Conservation (phyloP, 495 filamentous ascomycete species). For the Elasticomyces elasticus region DNA sequence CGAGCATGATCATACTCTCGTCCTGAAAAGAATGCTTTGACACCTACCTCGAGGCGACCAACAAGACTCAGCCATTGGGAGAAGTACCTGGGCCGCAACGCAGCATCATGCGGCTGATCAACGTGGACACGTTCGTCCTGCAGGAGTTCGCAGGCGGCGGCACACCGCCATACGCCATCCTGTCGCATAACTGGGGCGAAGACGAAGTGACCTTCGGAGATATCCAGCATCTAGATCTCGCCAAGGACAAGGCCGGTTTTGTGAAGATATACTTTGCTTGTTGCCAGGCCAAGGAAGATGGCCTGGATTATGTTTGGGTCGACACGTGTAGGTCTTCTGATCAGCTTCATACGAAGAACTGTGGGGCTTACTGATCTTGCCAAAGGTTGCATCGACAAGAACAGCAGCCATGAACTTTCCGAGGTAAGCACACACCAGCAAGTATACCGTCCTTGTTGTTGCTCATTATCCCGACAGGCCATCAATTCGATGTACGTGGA, state of each 20-base stretch:
- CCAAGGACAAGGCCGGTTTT: background rate
- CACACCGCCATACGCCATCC: slow-evolving; percentile 17
- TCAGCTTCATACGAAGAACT: too few relatives aligned
- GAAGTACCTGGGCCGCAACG: too few relatives aligned
- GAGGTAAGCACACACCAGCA: too few relatives aligned
- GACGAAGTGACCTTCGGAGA: slow-evolving; percentile 13
- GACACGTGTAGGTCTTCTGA: too few relatives aligned
- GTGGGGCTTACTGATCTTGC: too few relatives aligned
- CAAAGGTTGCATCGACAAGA: slow-evolving; percentile 22
- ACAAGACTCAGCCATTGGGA: too few relatives aligned
- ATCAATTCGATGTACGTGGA: slow-evolving; percentile 15
- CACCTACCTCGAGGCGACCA: too few relatives aligned
- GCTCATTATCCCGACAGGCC: too few relatives aligned
- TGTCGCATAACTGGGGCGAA: slow-evolving; percentile 14
- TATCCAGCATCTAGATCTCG: background rate
- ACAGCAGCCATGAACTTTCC: slow-evolving; percentile 1
- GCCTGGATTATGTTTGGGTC: slow-evolving; percentile 4
- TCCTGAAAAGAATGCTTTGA: too few relatives aligned
- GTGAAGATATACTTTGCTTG: background rate
- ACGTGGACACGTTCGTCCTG: background rate
- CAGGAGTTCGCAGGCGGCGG: slow-evolving; percentile 2
- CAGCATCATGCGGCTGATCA: slow-evolving; percentile 17
- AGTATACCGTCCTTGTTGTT: too few relatives aligned
- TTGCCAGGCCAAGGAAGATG: background rate
- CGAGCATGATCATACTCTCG: too few relatives aligned